Evolutionary conservation across 169 alveolate genomes (phyloP), one percentile per base, ranked within the genome.

Genomic region (Plasmodium sp.): DNA sequence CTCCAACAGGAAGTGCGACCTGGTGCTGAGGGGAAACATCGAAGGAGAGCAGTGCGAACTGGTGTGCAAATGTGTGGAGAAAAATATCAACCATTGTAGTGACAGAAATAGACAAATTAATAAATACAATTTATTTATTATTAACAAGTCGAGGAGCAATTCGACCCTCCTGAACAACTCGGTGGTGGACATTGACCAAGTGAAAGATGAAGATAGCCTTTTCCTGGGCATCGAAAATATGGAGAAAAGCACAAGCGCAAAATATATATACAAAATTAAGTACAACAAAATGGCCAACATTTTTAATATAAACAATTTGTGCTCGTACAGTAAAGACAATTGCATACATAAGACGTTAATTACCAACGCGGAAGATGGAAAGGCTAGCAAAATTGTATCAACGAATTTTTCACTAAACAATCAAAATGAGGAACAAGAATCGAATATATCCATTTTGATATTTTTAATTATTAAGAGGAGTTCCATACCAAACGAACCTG

Each of bases 1-100:
- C 1, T 86, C 93, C 34, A 51, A 71, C 67, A 86, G 82, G 22
- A 86, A 86, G 81, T 86, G 93, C 81, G 93, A 86, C 81, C 36
- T 86, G 56, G 93, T 86, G 6, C 34, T 86, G 16, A 77, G 81
- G 41, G 93, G 93, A n/a, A 56, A 86, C 31, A 86, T 86, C 3
- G 93, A 86, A 86, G 81, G 81, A 51, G 93, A 86, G 77, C 93
- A 86, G 18, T 86, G 93, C 45, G 93, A 86, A 74, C 75, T 86
- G 67, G 67, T 86, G 27, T 86, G 93, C 67, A 86, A 58, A 58
- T 86, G 93, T 77, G 86, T 86, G 16, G 83, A 86, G 45, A 86
- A 86, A 58, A 86, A 86, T 77, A 75, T 86, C 62, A 86, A 86
- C 45, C 84, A 79, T 54, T 36, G 86, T 7, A 77, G 67, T 79